Percentiles rank a stretch among this genome's conserved stretches.
Conservation (phyloP, 1,284 basidiomycete species). For the Tilletia walkeri region DNA sequence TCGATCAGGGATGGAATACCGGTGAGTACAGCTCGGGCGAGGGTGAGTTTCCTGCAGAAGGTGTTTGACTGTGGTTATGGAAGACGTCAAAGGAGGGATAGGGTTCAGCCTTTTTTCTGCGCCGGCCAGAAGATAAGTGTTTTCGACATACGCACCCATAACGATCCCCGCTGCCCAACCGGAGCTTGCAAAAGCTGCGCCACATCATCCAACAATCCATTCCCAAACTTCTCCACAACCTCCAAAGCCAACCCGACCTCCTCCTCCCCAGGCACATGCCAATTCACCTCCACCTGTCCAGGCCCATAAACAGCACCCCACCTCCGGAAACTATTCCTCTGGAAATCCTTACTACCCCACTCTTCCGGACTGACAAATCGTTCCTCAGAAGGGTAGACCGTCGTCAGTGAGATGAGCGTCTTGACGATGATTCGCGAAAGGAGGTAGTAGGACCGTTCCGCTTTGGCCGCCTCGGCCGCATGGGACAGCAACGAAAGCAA, state of each 20-base stretch:
- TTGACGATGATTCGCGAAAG: conserved; percentile 77
- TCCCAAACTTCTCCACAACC: conserved; percentile 70
- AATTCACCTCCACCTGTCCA: conserved; percentile 77
- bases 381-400: conserved; percentile 76
- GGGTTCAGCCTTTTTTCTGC: too few species aligned
- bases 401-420: conserved; percentile 72
- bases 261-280: conserved; percentile 75
- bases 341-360: conserved; percentile 77
- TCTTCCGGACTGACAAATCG: conserved; percentile 80
- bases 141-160: background rate
- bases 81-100: too few species aligned
- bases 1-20: background rate
- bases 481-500: conserved; percentile 68
- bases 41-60: conserved; percentile 1
- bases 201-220: conserved; percentile 69
- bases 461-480: conserved; percentile 74
- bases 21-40: background rate
- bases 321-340: conserved; percentile 68
- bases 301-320: conserved; percentile 83
- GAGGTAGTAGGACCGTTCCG: conserved; percentile 83
- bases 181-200: conserved; percentile 60
- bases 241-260: conserved; percentile 82
- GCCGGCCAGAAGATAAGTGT: too few species aligned
- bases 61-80: background rate
- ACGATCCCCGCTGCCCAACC: background rate